Percentiles rank a stretch among this genome's conserved stretches.
Conservation (phyloP, 495 filamentous ascomycete species). For the Penicillium turbatum region DNA sequence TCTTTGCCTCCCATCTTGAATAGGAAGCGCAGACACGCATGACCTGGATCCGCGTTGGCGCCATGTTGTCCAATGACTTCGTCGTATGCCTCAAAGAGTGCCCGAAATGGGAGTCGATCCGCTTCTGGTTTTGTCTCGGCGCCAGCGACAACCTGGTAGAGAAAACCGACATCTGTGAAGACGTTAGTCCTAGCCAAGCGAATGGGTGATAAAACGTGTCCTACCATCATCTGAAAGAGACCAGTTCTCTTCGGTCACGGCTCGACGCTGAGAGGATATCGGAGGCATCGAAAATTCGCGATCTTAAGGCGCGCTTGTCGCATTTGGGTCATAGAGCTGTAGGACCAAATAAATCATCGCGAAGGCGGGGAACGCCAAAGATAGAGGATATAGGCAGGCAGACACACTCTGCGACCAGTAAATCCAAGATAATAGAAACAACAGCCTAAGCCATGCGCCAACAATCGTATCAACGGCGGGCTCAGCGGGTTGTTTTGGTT, state of each 20-base stretch:
- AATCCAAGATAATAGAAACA: conserved; percentile 5
- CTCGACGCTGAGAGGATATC: conserved; percentile 47
- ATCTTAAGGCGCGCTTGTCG: conserved; percentile 49
- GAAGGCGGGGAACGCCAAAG: conserved; percentile 17
- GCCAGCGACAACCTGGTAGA: conserved; percentile 69
- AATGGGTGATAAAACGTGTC: conserved; percentile 10
- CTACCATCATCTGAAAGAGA: conserved; percentile 61
- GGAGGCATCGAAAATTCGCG: conserved; percentile 58
- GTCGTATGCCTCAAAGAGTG: conserved; percentile 78
- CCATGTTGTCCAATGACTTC: conserved; percentile 62
- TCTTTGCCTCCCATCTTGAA: conserved; percentile 70
- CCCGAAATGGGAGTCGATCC: conserved; percentile 65
- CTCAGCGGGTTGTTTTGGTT: conserved; percentile 26
- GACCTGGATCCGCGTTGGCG: conserved; percentile 65
- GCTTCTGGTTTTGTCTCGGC: conserved; percentile 64
- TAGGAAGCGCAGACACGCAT: conserved; percentile 69
- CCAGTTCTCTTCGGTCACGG: conserved; percentile 46
- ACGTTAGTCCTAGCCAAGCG: neutral
- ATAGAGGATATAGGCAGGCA: conserved; percentile 15
- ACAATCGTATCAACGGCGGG: neutral
- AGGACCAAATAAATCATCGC: conserved; percentile 44
- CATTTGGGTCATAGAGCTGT: conserved; percentile 50
- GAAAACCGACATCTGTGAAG: conserved; percentile 65
- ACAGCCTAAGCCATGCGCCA: conserved; percentile 1
- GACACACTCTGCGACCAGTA: conserved; percentile 15